Evolutionary conservation across 805 yeast genomes (phyloP).

Genomic region (Candida wancherniae): DNA sequence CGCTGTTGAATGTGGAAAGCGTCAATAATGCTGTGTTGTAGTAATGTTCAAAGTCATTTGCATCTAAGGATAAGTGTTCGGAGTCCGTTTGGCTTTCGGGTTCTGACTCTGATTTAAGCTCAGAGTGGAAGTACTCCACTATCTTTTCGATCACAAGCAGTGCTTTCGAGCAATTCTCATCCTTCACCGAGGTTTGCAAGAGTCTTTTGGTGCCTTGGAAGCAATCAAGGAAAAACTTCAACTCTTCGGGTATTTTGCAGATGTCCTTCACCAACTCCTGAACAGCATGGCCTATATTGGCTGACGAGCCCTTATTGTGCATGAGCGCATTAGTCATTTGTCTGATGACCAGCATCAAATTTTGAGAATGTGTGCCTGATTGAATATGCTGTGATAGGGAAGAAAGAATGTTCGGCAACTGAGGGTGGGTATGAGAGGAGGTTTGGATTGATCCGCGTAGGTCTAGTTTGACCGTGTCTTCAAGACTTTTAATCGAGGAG

Average conservation of each 20-base stretch:
- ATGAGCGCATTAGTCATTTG: conserved; percentile 35
- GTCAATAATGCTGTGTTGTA: conserved; percentile 21
- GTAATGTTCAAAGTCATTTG: conserved; percentile 2
- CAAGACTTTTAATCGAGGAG: conserved; percentile 24
- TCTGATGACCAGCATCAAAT: conserved; percentile 33
- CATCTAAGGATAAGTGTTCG: conserved; percentile 2
- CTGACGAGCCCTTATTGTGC: conserved; percentile 12
- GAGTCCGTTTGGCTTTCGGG: conserved; percentile 3
- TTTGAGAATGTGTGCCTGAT: conserved; percentile 17
- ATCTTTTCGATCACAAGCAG: conserved; percentile 23
- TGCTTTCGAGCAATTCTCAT: conserved; percentile 17
- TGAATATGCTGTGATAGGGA: conserved; percentile 30
- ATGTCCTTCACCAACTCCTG: conserved; percentile 10
- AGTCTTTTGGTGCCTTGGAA: conserved; percentile 29
- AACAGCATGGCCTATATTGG: conserved; percentile 10
- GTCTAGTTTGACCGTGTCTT: conserved; percentile 20
- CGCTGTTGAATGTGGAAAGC: conserved; percentile 21
- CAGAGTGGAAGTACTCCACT: conserved; percentile 8
- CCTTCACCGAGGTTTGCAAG: conserved; percentile 17
- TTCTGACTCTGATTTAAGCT: too few relatives aligned
- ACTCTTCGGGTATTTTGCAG: conserved; percentile 19
- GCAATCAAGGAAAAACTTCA: conserved; percentile 24
- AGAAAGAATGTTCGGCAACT: conserved; percentile 29
- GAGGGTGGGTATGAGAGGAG: conserved; percentile 20
- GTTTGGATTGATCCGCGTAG: conserved; percentile 2